Evolutionary conservation across 768 basidiomycete genomes (phyloP), one percentile per base, ranked within the genome.

Genomic region (Sporobolomyces pararoseus): DNA sequence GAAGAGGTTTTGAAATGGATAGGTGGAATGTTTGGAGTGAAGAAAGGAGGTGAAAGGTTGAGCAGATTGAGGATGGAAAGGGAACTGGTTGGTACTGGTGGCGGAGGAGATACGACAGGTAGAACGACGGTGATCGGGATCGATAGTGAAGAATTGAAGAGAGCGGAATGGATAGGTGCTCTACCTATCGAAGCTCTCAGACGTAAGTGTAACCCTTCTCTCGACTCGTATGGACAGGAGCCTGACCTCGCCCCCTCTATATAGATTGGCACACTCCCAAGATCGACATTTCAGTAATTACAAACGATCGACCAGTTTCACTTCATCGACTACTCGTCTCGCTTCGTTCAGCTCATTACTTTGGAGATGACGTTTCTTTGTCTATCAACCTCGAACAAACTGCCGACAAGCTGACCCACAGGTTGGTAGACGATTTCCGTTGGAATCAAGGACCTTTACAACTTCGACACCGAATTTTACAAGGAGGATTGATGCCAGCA

Each of bases 371-470:
- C 21, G 78, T 89, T n/a, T 74, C 83, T 66, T 74, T 91, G 23
- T 83, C 87, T 5, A 81, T 93, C 68, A 88, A 90, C 76, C 79
- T 91, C 76, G 91, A 92, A 73, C 88, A 89, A 76, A 85, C 87
- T 7, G 83, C 88, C 23, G 88, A 90, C 71, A 53, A 75, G 0
- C 83, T 84, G 63, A 91, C 91, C 0, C 79, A 86, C 65, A 76
- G 77, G 17, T 76, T 87, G 12, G 83, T 83, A 4, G 79, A 84
- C 63, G 78, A 81, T 27, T 82, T 86, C 35, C 58, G 78, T 7
- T 92, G 90, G 91, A 76, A 76, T 1, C 82, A 86, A 71, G 89
- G 90, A 7, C 74, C 79, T 44, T 72, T 86, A 10, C 84, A 84
- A 66, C 75, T 89, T 10, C 86, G 90, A 63, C 89, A 87, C 75